A percentile compares a stretch with the other conserved stretches of the same genome.
phyloP scores from a whole-genome alignment of 2,329 filamentous ascomycete genomes.

The Berkeleyomyces basicola region DNA sequence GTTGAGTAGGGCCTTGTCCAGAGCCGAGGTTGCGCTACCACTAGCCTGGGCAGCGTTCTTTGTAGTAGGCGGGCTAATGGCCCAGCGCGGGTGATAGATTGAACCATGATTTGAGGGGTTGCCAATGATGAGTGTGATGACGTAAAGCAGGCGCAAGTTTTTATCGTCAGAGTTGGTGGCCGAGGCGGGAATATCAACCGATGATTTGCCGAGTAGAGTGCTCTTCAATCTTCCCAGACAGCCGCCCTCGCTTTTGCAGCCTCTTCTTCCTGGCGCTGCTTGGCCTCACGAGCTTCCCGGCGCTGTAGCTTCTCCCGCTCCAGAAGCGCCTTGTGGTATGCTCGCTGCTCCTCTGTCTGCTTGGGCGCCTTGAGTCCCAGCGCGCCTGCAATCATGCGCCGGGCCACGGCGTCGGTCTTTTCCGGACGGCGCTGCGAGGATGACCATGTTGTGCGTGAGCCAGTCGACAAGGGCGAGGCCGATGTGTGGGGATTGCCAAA shows the following conservation, averaged over 20 bases:
- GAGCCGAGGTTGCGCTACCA: background rate
- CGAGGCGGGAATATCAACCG: background rate
- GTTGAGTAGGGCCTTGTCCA: constrained; percentile 1
- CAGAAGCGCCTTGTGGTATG: constrained; percentile 66
- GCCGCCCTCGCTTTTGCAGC: constrained; percentile 62
- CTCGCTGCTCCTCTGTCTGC: constrained; percentile 73
- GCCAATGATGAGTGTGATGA: background rate
- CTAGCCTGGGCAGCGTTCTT: background rate
- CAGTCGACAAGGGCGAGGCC: background rate
- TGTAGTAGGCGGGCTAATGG: background rate
- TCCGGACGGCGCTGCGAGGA: constrained; percentile 41
- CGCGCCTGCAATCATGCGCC: constrained; percentile 75
- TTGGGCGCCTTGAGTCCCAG: constrained; percentile 66
- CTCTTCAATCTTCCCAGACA: constrained; percentile 61
- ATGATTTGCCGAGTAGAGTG: background rate
- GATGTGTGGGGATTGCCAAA: background rate
- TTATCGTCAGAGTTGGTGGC: background rate
- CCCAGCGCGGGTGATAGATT: background rate
- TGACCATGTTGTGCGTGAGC: background rate
- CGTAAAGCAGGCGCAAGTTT: background rate
- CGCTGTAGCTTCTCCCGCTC: constrained; percentile 69
- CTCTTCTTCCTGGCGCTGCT: constrained; percentile 42
- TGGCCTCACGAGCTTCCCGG: constrained; percentile 54
- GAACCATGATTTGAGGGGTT: background rate
- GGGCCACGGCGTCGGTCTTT: constrained; percentile 84